phyloP scores from a whole-genome alignment of 768 basidiomycete genomes.

The Hypholoma fasciculare region DNA sequence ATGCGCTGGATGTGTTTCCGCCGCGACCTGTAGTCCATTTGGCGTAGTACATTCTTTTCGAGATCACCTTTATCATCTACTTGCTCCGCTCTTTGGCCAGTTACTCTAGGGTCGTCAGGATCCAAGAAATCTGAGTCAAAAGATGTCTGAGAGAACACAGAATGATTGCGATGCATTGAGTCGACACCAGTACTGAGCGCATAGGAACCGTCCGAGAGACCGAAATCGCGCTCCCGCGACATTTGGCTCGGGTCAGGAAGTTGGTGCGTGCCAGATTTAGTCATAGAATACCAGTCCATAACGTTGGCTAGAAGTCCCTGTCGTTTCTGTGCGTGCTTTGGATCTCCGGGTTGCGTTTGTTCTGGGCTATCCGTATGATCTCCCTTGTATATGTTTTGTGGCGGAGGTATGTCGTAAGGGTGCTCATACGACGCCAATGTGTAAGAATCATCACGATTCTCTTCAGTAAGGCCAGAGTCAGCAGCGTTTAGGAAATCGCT shows the following conservation, averaged over 20 bases:
- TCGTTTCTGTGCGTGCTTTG: slow-evolving; percentile 30
- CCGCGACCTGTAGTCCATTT: slow-evolving; percentile 68
- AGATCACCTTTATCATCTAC: slow-evolving; percentile 62
- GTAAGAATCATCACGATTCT: too few species aligned
- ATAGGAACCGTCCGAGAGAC: not conserved
- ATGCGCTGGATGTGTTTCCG: slow-evolving; percentile 65
- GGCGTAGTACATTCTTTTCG: slow-evolving; percentile 57
- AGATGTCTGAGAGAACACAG: slow-evolving; percentile 42
- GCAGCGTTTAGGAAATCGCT: too few species aligned
- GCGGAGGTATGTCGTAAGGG: too few species aligned
- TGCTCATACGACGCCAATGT: too few species aligned
- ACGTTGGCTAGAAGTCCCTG: slow-evolving; percentile 52
- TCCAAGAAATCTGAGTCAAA: slow-evolving; percentile 57
- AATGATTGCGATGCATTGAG: slow-evolving; percentile 38
- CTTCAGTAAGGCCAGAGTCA: too few species aligned
- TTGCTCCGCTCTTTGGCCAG: slow-evolving; percentile 49
- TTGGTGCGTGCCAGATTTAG: slow-evolving; percentile 25
- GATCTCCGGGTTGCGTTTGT: not conserved
- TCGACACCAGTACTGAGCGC: not conserved
- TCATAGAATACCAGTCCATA: slow-evolving; percentile 50
- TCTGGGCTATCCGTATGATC: too few species aligned
- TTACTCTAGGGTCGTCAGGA: slow-evolving; percentile 71
- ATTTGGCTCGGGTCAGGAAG: slow-evolving; percentile 10
- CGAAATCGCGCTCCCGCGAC: not conserved
- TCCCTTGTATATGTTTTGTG: too few species aligned